Evolutionary conservation across 2,329 filamentous ascomycete species (phyloP).

Genomic region (Aspergillus quadricinctus): DNA sequence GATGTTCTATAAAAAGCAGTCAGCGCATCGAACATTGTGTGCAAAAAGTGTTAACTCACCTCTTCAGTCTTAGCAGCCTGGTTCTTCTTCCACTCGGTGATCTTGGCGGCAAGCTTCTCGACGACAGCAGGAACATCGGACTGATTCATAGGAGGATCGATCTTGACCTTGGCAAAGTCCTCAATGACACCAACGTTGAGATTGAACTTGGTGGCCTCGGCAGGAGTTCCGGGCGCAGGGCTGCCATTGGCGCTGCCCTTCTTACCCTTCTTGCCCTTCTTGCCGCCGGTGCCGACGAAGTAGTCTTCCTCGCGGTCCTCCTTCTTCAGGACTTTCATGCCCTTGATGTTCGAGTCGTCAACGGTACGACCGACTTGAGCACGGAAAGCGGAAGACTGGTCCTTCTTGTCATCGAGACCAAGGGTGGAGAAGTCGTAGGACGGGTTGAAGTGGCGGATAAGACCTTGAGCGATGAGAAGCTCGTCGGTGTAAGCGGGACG

Average conservation of each 20-base stretch:
- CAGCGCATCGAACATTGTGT: background rate
- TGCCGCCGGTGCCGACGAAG: constrained; percentile 65
- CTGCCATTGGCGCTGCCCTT: constrained; percentile 55
- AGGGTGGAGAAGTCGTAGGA: constrained; percentile 63
- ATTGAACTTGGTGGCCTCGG: constrained; percentile 62
- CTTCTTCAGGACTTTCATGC: constrained; percentile 78
- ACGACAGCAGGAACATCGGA: constrained; percentile 72
- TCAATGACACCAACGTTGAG: constrained; percentile 88
- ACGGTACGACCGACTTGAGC: constrained; percentile 79
- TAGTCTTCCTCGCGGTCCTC: constrained; percentile 84
- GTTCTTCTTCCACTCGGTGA: constrained; percentile 85
- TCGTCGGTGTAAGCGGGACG: constrained; percentile 88
- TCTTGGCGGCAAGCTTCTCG: constrained; percentile 90
- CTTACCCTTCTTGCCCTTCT: constrained; percentile 86
- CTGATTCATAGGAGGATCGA: constrained; percentile 83
- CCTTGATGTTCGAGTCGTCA: constrained; percentile 79
- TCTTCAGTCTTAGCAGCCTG: constrained; percentile 86
- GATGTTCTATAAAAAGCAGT: constrained; percentile 66
- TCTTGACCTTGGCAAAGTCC: constrained; percentile 75
- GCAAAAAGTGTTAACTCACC: constrained; percentile 53
- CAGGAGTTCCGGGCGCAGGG: constrained; percentile 47
- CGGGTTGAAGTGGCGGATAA: constrained; percentile 90
- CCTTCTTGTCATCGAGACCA: constrained; percentile 47
- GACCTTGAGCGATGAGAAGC: constrained; percentile 79
- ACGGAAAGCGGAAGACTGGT: constrained; percentile 63